Evolutionary conservation across 2,329 filamentous ascomycete species (phyloP), one percentile per base, ranked within the genome.

Genomic region (Monosporascus sp.): DNA sequence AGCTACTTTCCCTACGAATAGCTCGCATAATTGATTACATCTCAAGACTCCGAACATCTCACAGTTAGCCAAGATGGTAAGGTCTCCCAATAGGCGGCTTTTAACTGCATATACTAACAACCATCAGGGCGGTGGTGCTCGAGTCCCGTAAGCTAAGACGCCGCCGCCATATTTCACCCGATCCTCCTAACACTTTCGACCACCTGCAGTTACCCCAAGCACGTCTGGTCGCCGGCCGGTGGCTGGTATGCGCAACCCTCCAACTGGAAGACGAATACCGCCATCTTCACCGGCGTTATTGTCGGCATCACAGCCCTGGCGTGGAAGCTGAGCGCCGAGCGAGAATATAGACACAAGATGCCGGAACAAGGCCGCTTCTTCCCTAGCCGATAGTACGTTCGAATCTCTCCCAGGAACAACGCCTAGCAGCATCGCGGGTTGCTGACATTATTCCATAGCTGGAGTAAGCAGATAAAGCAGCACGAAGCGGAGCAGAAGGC

Each of bases 141-240:
- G 73, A 72, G 71, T 82, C 66, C 77, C 77, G 80, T 82, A 72
- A 79, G 75, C 72, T 52, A 49, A 31, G 51, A 25, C 56, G 54
- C 53, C 25, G 14, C 8, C 41, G n/a, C 14, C 0, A 15, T 22
- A 34, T 14, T 11, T 34, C 31, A 14, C 31, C 31, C 31, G 9
- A 14, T 34, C 11, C 39, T 48, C 39, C 48, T n/a, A 48, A 53
- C 47, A 53, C 49, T 55, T 53, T 54, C 31, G 58, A 54, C 63
- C 60, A 54, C 52, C 57, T 53, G 34, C 65, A 96, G 90, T 69
- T 96, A 96, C 76, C 92, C 91, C 72, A 97, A 96, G 81, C 93
- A 99, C 81, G 90, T 99, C 81, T 99, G 94, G 94, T 97, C 94
- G 68, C 94, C 94, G 57, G 81, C 93, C 60, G 94, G 94, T 81